These are phyloP conservation scores for Paxillus involutus DNA, from an alignment of 768 basidiomycete genomes.

Conservation along the genomic window DNA sequence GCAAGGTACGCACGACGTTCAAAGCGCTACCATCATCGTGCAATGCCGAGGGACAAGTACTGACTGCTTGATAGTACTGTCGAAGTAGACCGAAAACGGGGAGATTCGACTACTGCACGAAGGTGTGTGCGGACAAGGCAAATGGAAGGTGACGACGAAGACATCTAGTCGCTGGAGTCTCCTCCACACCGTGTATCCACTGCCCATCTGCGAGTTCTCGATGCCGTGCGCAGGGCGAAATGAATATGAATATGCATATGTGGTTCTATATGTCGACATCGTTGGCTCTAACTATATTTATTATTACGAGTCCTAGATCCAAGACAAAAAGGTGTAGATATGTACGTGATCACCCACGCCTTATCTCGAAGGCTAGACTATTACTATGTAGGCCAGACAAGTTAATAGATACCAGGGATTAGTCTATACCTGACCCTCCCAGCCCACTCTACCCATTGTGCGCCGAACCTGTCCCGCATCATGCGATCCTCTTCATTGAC, in stretches of 20 bases:
- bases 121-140: conserved; percentile 20
- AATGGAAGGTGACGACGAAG: conserved; percentile 9
- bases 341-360: too few species aligned
- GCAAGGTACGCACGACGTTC: conserved; percentile 17
- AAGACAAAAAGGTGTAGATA: too few species aligned
- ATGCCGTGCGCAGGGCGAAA: too few species aligned
- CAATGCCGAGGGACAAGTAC: not conserved
- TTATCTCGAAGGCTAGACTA: too few species aligned
- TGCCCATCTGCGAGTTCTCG: not conserved
- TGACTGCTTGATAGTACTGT: conserved; percentile 20
- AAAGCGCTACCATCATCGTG: not conserved
- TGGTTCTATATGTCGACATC: too few species aligned
- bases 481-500: conserved; percentile 12
- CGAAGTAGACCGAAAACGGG: conserved; percentile 16
- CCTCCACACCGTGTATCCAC: not conserved
- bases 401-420: conserved; percentile 46
- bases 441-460: conserved; percentile 38
- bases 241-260: too few species aligned
- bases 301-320: too few species aligned
- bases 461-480: conserved; percentile 13
- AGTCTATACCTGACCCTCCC: conserved; percentile 45
- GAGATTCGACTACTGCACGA: conserved; percentile 25
- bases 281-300: too few species aligned
- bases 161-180: not conserved
- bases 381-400: not conserved